These are phyloP conservation scores for Botrytis aclada DNA, from an alignment of 2,329 filamentous ascomycete species.

Conservation along the genomic window DNA sequence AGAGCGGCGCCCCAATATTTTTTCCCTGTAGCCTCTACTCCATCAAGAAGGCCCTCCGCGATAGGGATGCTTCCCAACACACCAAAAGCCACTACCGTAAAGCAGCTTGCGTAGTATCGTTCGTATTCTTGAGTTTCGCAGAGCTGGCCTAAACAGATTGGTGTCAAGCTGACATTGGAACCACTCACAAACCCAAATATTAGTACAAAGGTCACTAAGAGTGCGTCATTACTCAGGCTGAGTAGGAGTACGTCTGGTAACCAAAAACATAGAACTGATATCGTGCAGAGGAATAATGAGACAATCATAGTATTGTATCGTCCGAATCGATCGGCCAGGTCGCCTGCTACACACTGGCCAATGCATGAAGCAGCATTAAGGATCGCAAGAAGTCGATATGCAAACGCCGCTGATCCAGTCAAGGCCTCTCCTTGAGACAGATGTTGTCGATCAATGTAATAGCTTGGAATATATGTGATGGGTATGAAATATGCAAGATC, in stretches of 20 bases:
- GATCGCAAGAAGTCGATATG: conserved; percentile 78
- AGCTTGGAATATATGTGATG: conserved; percentile 66
- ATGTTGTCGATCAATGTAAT: not conserved
- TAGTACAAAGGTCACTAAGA: conserved; percentile 66
- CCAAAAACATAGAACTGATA: conserved; percentile 67
- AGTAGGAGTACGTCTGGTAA: conserved; percentile 50
- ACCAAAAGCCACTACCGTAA: conserved; percentile 78
- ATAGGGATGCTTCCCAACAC: conserved; percentile 70
- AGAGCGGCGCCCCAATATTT: conserved; percentile 25
- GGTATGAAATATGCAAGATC: conserved; percentile 78
- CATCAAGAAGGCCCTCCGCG: conserved; percentile 58
- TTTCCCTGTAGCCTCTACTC: conserved; percentile 24
- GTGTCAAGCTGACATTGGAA: conserved; percentile 75
- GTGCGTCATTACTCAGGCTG: not conserved
- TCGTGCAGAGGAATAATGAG: conserved; percentile 49
- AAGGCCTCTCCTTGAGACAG: not conserved
- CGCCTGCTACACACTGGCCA: conserved; percentile 77
- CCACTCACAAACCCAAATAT: conserved; percentile 82
- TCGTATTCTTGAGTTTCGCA: conserved; percentile 81
- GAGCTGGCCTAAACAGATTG: conserved; percentile 78
- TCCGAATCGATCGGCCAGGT: conserved; percentile 75
- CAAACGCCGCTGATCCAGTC: conserved; percentile 45
- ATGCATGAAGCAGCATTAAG: conserved; percentile 78
- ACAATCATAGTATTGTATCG: conserved; percentile 80
- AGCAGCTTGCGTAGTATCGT: conserved; percentile 79